Conservation (phyloP, 306 rosid species). For the Glycine soja region DNA sequence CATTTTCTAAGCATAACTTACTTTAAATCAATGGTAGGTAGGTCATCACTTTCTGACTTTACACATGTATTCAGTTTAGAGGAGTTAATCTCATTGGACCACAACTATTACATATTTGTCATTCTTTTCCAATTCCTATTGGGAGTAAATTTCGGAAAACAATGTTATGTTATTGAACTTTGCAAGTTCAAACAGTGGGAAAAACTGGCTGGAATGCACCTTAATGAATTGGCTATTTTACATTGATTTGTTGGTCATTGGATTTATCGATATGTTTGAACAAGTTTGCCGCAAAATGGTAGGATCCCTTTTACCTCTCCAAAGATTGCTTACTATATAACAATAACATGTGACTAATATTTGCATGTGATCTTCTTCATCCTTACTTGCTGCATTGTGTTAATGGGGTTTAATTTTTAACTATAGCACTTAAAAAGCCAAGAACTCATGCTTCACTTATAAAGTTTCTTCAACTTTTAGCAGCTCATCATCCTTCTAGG, state of each 20-base stretch:
- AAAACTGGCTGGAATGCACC: constrained; percentile 84
- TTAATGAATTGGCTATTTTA: constrained; percentile 93
- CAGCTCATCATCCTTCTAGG: constrained; percentile 92
- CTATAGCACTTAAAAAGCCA: too few relatives aligned
- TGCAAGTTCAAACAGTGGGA: constrained; percentile 81
- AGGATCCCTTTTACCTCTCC: constrained; percentile 37
- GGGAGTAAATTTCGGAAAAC: background rate
- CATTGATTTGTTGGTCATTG: constrained; percentile 94
- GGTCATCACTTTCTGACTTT: background rate
- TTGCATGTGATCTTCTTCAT: constrained; percentile 29
- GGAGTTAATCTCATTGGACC: constrained; percentile 17
- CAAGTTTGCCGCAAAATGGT: constrained; percentile 99
- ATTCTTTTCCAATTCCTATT: too few relatives aligned
- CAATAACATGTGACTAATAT: background rate
- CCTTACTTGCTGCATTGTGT: constrained; percentile 11
- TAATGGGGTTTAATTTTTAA: too few relatives aligned
- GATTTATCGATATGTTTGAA: constrained; percentile 99
- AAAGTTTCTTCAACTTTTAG: constrained; percentile 87
- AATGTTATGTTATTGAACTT: constrained; percentile 19
- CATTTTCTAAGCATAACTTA: background rate
- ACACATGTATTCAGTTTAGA: background rate
- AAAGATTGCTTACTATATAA: background rate
- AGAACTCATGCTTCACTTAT: constrained; percentile 79
- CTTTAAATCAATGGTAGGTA: background rate
- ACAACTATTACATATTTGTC: background rate